Conservation (phyloP, 2,329 filamentous ascomycete genomes). For the Pezizomycotina sp. region DNA sequence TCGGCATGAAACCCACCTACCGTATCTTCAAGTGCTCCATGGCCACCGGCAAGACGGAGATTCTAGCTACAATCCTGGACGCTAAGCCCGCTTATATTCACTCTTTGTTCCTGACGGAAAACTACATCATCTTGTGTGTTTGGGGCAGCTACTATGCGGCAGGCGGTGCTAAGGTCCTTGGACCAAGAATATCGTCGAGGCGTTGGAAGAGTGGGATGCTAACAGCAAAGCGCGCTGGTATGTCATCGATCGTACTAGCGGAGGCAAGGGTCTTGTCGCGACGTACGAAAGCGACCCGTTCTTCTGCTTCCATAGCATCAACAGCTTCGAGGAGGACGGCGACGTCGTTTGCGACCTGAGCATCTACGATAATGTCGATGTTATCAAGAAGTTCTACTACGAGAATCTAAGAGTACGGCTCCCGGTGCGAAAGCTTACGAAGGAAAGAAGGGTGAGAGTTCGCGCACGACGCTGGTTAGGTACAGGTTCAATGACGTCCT, state of each 20-base stretch:
- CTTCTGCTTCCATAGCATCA: constrained; percentile 68
- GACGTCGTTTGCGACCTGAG: constrained; percentile 50
- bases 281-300: constrained; percentile 50
- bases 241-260: constrained; percentile 48
- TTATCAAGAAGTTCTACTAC: constrained; percentile 53
- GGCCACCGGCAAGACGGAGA: constrained; percentile 46
- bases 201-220: constrained; percentile 47
- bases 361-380: constrained; percentile 46
- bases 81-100: constrained; percentile 57
- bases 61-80: constrained; percentile 49
- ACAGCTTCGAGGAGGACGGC: constrained; percentile 50
- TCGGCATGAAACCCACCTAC: constrained; percentile 41
- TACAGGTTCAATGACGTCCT: too few relatives aligned
- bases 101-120: constrained; percentile 56
- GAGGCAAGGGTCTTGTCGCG: constrained; percentile 47
- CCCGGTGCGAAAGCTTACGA: constrained; percentile 34
- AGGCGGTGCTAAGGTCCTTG: constrained; percentile 46
- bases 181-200: constrained; percentile 50
- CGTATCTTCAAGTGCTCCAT: constrained; percentile 51
- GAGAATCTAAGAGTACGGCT: constrained; percentile 45
- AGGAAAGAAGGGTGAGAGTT: constrained; percentile 35
- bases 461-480: too few relatives aligned
- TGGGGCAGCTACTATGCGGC: constrained; percentile 47
- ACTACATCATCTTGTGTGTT: constrained; percentile 56
- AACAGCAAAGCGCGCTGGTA: constrained; percentile 49